phyloP scores from a whole-genome alignment of 2,329 filamentous ascomycete species.

The Rhynchosporium agropyri region DNA sequence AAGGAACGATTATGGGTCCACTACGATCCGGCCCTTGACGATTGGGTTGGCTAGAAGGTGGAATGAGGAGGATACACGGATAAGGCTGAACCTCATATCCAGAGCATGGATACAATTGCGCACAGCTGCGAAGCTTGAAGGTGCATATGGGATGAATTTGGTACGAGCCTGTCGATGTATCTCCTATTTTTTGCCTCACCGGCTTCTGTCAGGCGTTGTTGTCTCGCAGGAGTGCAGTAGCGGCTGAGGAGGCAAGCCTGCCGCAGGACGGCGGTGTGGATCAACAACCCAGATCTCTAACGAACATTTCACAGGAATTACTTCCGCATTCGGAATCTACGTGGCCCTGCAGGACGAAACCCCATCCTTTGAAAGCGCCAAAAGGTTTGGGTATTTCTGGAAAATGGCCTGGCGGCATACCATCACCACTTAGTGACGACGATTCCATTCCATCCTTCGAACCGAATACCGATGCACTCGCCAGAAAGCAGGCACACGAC shows the following conservation, averaged over 20 bases:
- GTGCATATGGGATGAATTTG: slow-evolving; percentile 34
- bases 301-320: slow-evolving; percentile 37
- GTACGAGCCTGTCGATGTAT: slow-evolving; percentile 35
- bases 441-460: slow-evolving; percentile 30
- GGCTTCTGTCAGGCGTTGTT: slow-evolving; percentile 34
- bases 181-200: slow-evolving; percentile 21
- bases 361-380: slow-evolving; percentile 33
- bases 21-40: slow-evolving; percentile 47
- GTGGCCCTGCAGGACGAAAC: slow-evolving; percentile 36
- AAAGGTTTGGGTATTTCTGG: slow-evolving; percentile 25
- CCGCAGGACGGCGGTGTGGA: slow-evolving; percentile 39
- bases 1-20: slow-evolving; percentile 47
- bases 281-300: slow-evolving; percentile 41
- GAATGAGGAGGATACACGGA: slow-evolving; percentile 46
- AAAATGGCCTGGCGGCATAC: slow-evolving; percentile 26
- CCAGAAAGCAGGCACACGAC: slow-evolving; percentile 34
- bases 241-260: slow-evolving; percentile 32
- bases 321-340: slow-evolving; percentile 36
- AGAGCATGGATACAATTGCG: slow-evolving; percentile 42
- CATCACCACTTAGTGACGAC: slow-evolving; percentile 28
- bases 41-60: slow-evolving; percentile 42
- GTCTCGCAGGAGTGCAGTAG: slow-evolving; percentile 42
- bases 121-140: slow-evolving; percentile 25
- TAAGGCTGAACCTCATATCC: slow-evolving; percentile 43
- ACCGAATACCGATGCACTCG: slow-evolving; percentile 36